These are phyloP conservation scores for Gliomastix tumulicola DNA, from an alignment of 2,329 filamentous ascomycete genomes.

Conservation along the genomic window DNA sequence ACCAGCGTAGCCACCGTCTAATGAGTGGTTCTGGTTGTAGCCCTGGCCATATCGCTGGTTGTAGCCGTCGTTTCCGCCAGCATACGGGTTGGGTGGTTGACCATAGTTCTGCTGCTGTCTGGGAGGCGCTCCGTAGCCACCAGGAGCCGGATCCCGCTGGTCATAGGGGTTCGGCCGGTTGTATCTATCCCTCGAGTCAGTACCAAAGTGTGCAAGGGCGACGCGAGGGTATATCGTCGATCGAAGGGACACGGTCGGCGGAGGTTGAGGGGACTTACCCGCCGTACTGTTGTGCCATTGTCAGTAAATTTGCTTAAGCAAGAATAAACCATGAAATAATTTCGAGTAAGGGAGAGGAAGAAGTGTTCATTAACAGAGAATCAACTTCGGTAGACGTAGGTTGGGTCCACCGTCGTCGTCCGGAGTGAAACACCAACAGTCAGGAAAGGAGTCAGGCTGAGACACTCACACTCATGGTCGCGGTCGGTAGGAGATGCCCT, in stretches of 20 bases:
- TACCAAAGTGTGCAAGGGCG: too few species aligned
- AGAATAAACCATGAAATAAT: too few species aligned
- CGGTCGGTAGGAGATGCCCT: too few species aligned
- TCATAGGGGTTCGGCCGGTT: conserved; percentile 52
- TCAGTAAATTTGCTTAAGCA: conserved; percentile 1
- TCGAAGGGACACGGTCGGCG: too few species aligned
- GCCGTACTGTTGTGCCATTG: conserved; percentile 6
- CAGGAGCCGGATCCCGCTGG: conserved; percentile 35
- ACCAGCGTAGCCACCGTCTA: conserved; percentile 21
- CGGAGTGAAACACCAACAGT: conserved; percentile 5
- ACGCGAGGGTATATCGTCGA: too few species aligned
- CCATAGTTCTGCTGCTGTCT: too few species aligned
- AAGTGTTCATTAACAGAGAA: too few species aligned
- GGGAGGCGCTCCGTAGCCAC: conserved; percentile 28
- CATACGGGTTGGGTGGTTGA: too few species aligned
- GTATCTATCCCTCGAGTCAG: conserved; percentile 47
- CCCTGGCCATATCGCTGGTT: conserved; percentile 11
- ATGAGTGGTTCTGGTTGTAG: conserved; percentile 12
- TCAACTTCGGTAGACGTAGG: too few species aligned
- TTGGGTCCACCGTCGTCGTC: too few species aligned
- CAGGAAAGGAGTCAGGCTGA: conserved; percentile 10
- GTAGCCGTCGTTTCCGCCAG: conserved; percentile 16
- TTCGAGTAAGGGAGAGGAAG: too few species aligned
- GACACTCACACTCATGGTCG: conserved; percentile 44
- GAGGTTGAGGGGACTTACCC: conserved; percentile 4